Conservation (phyloP, 805 yeast species). For the Yarrowia deformans region DNA sequence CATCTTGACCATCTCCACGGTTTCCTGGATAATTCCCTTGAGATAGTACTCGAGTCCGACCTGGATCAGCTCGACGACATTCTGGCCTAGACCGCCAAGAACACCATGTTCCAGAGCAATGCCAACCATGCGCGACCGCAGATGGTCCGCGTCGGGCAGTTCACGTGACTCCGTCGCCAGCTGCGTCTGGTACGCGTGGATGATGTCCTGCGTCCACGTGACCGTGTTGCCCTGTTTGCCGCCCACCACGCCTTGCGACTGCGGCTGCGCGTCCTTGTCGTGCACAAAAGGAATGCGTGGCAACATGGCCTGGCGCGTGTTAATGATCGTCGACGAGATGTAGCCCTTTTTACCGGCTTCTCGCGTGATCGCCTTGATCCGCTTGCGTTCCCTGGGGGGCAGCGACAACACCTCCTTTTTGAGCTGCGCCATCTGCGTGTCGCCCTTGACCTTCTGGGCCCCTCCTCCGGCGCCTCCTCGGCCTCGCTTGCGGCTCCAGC, state of each 20-base stretch:
- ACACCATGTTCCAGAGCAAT: slow-evolving; percentile 90
- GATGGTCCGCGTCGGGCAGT: slow-evolving; percentile 76
- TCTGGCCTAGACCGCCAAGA: slow-evolving; percentile 78
- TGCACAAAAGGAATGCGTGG: slow-evolving; percentile 83
- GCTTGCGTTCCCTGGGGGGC: slow-evolving; percentile 81
- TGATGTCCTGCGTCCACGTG: slow-evolving; percentile 92
- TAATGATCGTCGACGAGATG: slow-evolving; percentile 50
- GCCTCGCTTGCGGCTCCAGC: slow-evolving; percentile 59
- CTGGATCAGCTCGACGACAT: slow-evolving; percentile 75
- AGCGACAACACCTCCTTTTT: slow-evolving; percentile 86
- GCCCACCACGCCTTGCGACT: too few relatives aligned
- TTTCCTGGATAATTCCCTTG: slow-evolving; percentile 73
- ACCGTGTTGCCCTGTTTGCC: slow-evolving; percentile 46
- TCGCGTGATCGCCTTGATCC: slow-evolving; percentile 81
- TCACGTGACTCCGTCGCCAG: slow-evolving; percentile 78
- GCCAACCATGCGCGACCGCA: slow-evolving; percentile 75
- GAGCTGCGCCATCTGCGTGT: slow-evolving; percentile 77
- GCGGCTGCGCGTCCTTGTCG: slow-evolving; percentile 46
- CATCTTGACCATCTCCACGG: slow-evolving; percentile 73
- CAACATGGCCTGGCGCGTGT: slow-evolving; percentile 60
- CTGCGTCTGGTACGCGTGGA: slow-evolving; percentile 83
- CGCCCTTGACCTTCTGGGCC: slow-evolving; percentile 47
- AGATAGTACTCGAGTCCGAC: slow-evolving; percentile 86
- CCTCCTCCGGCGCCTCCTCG: slow-evolving; percentile 56
- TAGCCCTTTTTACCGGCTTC: slow-evolving; percentile 79